Evolutionary conservation across 2,329 filamentous ascomycete species (phyloP), one percentile per base, ranked within the genome.

Genomic region (Purpureocillium takamizusanense): DNA sequence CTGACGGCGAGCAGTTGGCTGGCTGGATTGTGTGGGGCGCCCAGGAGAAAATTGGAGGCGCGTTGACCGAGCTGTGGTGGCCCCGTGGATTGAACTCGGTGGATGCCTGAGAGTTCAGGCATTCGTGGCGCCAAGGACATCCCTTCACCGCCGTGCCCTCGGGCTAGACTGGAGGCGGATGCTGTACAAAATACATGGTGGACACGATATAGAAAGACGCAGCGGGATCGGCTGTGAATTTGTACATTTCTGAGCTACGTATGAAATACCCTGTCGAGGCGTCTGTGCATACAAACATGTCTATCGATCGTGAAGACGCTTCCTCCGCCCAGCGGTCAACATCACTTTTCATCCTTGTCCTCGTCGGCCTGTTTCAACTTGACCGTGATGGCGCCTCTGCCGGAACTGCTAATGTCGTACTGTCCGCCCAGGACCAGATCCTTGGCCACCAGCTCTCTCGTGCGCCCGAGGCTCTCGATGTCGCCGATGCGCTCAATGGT

Each of bases 371-470:
- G 60, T 45, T 65, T 62, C 45, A 71, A 49, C 49, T 62, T 62
- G 15, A 74, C 58, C 3, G 60, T 60, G 5, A 67, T 53, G 21
- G 60, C 59, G 43, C 59, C 62, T 25, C 57, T 56, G 27, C 57
- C 59, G 40, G 56, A n/a, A n/a, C n/a, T 59, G 35, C 61, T 54
- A 44, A 90, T 73, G 45, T 78, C 72, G 55, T 95, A 95, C 58
- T 82, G 83, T 2, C 88, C 88, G 11, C 85, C 80, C 25, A 89
- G 68, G 53, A 92, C 90, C 30, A 97, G 69, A 59, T 97, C 92
- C 66, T 98, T 98, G 47, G 94, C 85, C 1, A 94, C 94, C 37
- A 98, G 60, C 63, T 98, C 92, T 44, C 90, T 79, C n/a, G 92
- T 98, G 45, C 92, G 73, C 28, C 89, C 90, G 44, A 98, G 70